Percentiles rank a stretch among this genome's conserved stretches.
These are phyloP conservation scores for Sarocladium brachiariae DNA, from an alignment of 2,329 filamentous ascomycete species.

Conservation along the genomic window DNA sequence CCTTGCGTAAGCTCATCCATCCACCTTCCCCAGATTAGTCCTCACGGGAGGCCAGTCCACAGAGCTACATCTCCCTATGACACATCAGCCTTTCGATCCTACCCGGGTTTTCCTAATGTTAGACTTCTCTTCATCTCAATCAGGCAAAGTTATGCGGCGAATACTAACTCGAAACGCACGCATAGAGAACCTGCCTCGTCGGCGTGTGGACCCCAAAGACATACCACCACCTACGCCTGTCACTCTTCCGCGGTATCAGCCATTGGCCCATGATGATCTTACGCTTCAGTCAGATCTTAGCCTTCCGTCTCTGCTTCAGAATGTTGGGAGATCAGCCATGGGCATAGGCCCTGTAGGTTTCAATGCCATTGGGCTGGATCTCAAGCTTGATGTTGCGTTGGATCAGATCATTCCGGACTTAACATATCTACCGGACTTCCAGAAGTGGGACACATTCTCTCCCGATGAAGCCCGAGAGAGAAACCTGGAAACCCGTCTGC, in stretches of 20 bases:
- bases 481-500: constrained; percentile 40
- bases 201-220: constrained; percentile 37
- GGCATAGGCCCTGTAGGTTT: constrained; percentile 39
- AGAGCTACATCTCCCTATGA: background rate
- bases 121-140: too few relatives aligned
- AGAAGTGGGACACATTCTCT: constrained; percentile 42
- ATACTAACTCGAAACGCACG: background rate
- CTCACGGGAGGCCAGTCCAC: background rate
- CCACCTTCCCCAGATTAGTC: background rate
- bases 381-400: constrained; percentile 42
- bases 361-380: constrained; percentile 49
- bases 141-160: background rate
- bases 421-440: constrained; percentile 46
- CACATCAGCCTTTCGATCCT: too few relatives aligned
- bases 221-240: constrained; percentile 52
- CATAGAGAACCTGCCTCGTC: constrained; percentile 15
- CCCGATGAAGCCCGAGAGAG: constrained; percentile 41
- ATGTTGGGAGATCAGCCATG: constrained; percentile 41
- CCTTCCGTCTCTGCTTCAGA: constrained; percentile 45
- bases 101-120: too few relatives aligned
- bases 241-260: constrained; percentile 40
- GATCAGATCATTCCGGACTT: constrained; percentile 47
- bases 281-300: constrained; percentile 25
- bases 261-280: constrained; percentile 26
- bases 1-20: constrained; percentile 10